phyloP scores from a whole-genome alignment of 2,329 filamentous ascomycete genomes.

The Clathrospora elynae region DNA sequence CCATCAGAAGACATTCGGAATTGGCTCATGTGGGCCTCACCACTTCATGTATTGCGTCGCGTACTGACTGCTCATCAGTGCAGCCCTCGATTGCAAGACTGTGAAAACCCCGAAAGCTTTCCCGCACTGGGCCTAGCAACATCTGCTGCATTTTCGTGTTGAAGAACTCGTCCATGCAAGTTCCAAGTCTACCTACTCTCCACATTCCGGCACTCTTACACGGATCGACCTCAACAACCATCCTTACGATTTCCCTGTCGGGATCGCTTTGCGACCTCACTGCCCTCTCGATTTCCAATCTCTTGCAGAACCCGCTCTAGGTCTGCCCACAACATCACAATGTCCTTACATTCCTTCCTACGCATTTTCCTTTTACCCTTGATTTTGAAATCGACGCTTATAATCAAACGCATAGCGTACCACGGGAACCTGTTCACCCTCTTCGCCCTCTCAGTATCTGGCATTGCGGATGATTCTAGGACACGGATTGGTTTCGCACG shows the following conservation, averaged over 20 bases:
- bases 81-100: conserved; percentile 1
- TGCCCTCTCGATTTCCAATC: conserved; percentile 1
- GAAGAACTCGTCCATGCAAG: too few relatives aligned
- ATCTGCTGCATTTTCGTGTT: too few relatives aligned
- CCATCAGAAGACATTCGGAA: too few relatives aligned
- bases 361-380: neutral
- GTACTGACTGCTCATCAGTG: neutral
- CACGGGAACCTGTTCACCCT: neutral
- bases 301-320: neutral
- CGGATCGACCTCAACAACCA: too few relatives aligned
- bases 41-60: neutral
- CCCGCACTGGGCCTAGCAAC: neutral
- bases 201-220: too few relatives aligned
- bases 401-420: neutral
- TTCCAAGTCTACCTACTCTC: too few relatives aligned
- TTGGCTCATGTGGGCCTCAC: neutral
- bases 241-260: too few relatives aligned
- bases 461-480: neutral
- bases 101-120: neutral
- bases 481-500: neutral
- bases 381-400: too few relatives aligned
- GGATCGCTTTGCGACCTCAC: neutral
- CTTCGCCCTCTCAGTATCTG: neutral
- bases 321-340: neutral
- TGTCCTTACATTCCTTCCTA: neutral